Evolutionary conservation across 2,329 filamentous ascomycete genomes (phyloP).

Genomic region (Fusarium drepaniforme): DNA sequence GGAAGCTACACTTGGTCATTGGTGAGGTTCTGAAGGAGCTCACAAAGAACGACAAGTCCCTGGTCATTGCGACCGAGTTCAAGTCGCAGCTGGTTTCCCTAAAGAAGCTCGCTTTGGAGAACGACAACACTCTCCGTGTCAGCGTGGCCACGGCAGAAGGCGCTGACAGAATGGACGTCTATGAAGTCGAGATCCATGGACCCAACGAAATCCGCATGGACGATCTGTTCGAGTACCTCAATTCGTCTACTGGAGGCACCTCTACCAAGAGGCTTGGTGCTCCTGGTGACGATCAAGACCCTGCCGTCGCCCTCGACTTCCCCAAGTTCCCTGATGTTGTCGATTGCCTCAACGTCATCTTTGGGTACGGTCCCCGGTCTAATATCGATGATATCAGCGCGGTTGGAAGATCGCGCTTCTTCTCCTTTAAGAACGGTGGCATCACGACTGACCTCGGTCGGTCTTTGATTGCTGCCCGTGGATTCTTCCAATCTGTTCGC

Average conservation of each 20-base stretch:
- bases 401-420: constrained; percentile 63
- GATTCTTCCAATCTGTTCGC: constrained; percentile 68
- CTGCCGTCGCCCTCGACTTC: constrained; percentile 48
- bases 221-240: constrained; percentile 59
- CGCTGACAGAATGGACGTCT: constrained; percentile 48
- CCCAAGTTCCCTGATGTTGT: constrained; percentile 63
- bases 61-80: constrained; percentile 61
- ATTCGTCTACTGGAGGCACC: constrained; percentile 54
- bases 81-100: constrained; percentile 61
- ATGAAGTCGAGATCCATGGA: constrained; percentile 57
- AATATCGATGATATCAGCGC: constrained; percentile 51
- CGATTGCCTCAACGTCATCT: constrained; percentile 65
- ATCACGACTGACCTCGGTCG: constrained; percentile 46
- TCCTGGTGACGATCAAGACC: constrained; percentile 8
- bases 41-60: constrained; percentile 42
- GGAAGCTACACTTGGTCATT: constrained; percentile 59
- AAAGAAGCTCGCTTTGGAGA: constrained; percentile 50
- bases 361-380: constrained; percentile 58
- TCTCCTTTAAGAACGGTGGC: constrained; percentile 53
- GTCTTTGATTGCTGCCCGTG: constrained; percentile 58
- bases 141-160: constrained; percentile 49
- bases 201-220: constrained; percentile 54
- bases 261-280: constrained; percentile 40
- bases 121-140: constrained; percentile 50
- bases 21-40: constrained; percentile 53